phyloP scores from a whole-genome alignment of 1,139 yeast species.

The Candida sp. region DNA sequence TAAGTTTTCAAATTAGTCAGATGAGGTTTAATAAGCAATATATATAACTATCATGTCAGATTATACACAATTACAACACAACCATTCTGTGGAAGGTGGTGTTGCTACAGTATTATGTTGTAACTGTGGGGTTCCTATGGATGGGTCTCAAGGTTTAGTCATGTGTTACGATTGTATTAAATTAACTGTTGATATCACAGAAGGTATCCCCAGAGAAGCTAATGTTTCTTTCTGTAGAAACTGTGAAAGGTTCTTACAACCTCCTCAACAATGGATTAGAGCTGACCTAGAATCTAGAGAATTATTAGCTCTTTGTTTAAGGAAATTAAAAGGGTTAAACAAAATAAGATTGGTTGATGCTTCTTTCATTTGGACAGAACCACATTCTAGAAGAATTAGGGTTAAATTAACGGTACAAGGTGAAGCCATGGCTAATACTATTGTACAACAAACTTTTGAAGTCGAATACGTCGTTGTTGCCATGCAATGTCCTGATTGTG shows the following conservation, averaged over 20 bases:
- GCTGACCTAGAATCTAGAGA: constrained; percentile 94
- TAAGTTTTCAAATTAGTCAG: background rate
- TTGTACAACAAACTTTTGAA: constrained; percentile 92
- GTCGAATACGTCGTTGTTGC: constrained; percentile 94
- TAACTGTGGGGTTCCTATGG: constrained; percentile 98
- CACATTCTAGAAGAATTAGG: constrained; percentile 93
- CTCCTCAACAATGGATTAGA: constrained; percentile 90
- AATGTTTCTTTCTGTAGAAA: constrained; percentile 91
- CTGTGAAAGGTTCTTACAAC: constrained; percentile 94
- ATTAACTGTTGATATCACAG: constrained; percentile 89
- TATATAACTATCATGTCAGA: constrained; percentile 39
- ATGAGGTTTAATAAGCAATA: background rate
- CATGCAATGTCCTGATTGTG: constrained; percentile 99
- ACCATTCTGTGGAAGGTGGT: constrained; percentile 22
- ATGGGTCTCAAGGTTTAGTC: constrained; percentile 88
- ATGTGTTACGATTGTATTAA: constrained; percentile 99
- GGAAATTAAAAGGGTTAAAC: constrained; percentile 83
- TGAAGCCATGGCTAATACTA: constrained; percentile 89
- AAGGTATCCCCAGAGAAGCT: constrained; percentile 95
- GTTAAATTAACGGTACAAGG: constrained; percentile 94
- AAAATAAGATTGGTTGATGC: constrained; percentile 93
- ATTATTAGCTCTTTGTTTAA: constrained; percentile 82
- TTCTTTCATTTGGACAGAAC: constrained; percentile 97
- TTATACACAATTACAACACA: constrained; percentile 41
- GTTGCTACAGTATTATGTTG: constrained; percentile 93